phyloP scores from a whole-genome alignment of 306 rosid species.

The Begonia loranthoides region DNA sequence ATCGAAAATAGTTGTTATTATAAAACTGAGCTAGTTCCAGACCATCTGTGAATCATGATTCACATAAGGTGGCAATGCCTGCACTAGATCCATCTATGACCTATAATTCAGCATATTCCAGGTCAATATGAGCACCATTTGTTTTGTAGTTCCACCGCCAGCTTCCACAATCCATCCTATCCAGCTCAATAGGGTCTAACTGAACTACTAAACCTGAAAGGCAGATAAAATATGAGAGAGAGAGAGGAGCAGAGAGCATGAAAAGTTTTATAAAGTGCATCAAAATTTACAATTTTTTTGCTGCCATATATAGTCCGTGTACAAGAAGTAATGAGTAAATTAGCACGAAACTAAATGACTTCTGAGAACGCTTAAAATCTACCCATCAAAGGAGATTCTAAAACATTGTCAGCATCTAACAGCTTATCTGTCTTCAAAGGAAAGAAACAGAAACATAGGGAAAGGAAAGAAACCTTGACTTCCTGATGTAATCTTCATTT shows the following conservation, averaged over 20 bases:
- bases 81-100: constrained; percentile 7
- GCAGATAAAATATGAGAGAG: background rate
- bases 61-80: constrained; percentile 31
- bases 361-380: background rate
- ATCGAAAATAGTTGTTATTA: constrained; percentile 10
- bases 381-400: background rate
- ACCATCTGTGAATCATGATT: constrained; percentile 72
- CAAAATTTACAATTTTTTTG: no score
- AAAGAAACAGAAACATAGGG: background rate
- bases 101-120: constrained; percentile 49
- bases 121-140: constrained; percentile 46
- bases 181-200: constrained; percentile 41
- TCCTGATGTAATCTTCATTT: constrained; percentile 49
- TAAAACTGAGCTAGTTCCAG: constrained; percentile 15
- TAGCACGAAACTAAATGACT: no score
- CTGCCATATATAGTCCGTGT: no score
- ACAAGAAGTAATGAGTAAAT: no score
- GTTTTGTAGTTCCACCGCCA: constrained; percentile 80
- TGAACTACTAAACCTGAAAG: constrained; percentile 39
- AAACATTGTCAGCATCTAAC: no score
- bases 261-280: no score
- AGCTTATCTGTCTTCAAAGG: background rate
- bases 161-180: constrained; percentile 61
- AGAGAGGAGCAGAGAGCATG: no score
- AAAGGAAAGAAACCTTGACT: constrained; percentile 30